phyloP scores from a whole-genome alignment of 371 early-diverging fungal species.

The Saksenaea oblongispora region DNA sequence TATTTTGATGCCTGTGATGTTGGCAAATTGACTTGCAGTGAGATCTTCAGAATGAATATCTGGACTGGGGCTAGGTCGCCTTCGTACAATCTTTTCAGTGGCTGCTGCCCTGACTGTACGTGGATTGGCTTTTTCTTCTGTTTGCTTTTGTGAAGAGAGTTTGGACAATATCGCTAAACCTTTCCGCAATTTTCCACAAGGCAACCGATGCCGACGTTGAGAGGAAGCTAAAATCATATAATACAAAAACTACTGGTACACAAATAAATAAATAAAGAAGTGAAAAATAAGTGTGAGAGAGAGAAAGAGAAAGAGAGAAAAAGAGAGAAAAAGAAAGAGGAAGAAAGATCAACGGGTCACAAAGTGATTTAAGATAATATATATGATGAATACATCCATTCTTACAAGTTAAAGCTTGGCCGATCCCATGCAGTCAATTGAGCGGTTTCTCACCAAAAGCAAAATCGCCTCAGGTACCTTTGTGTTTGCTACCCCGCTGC shows the following conservation, averaged over 20 bases:
- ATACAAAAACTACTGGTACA: background rate
- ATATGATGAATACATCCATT: background rate
- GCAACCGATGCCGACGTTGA: constrained; percentile 7
- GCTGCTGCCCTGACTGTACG: constrained; percentile 30
- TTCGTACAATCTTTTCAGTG: constrained; percentile 42
- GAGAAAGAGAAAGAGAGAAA: constrained; percentile 10
- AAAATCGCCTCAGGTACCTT: constrained; percentile 27
- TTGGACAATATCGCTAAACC: constrained; percentile 13
- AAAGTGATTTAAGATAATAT: background rate
- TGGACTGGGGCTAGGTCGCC: constrained; percentile 10
- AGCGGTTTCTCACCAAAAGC: constrained; percentile 37
- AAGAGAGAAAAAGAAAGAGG: background rate
- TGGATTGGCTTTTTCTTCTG: background rate
- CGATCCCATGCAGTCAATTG: constrained; percentile 22
- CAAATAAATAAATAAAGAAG: constrained; percentile 1
- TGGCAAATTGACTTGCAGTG: constrained; percentile 51
- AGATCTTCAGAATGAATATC: constrained; percentile 39
- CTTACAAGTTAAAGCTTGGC: background rate
- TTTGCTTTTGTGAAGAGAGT: constrained; percentile 3
- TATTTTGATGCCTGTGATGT: constrained; percentile 42
- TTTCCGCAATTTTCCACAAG: constrained; percentile 9
- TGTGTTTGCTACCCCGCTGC: background rate
- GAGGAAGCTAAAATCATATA: constrained; percentile 9
- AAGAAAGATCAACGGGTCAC: background rate
- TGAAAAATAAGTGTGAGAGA: constrained; percentile 8